Evolutionary conservation across 1,139 yeast genomes (phyloP).

Genomic region (Geotrichum carabidarum): DNA sequence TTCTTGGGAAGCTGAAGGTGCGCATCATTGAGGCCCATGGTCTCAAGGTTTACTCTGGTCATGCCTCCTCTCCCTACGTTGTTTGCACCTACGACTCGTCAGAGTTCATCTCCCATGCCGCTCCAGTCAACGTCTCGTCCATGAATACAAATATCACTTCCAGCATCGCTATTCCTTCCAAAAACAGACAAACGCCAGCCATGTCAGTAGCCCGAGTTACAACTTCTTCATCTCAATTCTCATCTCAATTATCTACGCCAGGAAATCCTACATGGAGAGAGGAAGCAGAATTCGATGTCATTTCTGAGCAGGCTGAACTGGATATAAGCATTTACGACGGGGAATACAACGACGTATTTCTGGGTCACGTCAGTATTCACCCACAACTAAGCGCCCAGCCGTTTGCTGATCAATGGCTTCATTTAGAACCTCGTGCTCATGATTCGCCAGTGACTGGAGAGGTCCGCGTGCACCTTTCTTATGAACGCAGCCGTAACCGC

Average conservation of each 20-base stretch:
- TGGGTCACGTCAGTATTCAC: conserved; percentile 74
- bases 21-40: conserved; percentile 74
- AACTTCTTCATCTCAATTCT: conserved; percentile 6
- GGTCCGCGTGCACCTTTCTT: conserved; percentile 68
- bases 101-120: conserved; percentile 77
- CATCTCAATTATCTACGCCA: conserved; percentile 5
- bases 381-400: conserved; percentile 57
- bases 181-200: conserved; percentile 51
- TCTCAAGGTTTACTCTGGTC: conserved; percentile 49
- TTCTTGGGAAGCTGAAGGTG: conserved; percentile 67
- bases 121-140: conserved; percentile 22
- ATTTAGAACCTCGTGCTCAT: conserved; percentile 63
- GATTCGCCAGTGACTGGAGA: conserved; percentile 78
- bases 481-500: conserved; percentile 61
- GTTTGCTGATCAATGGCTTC: conserved; percentile 57
- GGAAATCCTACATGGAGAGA: conserved; percentile 80
- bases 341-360: conserved; percentile 69
- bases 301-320: conserved; percentile 64
- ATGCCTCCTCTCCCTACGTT: conserved; percentile 72
- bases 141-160: conserved; percentile 29
- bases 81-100: conserved; percentile 92
- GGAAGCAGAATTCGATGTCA: conserved; percentile 86
- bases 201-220: conserved; percentile 8
- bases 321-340: conserved; percentile 88
- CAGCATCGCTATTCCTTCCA: conserved; percentile 40